Evolutionary conservation across 805 yeast genomes (phyloP).

Genomic region (Dipodascopsis tothii): DNA sequence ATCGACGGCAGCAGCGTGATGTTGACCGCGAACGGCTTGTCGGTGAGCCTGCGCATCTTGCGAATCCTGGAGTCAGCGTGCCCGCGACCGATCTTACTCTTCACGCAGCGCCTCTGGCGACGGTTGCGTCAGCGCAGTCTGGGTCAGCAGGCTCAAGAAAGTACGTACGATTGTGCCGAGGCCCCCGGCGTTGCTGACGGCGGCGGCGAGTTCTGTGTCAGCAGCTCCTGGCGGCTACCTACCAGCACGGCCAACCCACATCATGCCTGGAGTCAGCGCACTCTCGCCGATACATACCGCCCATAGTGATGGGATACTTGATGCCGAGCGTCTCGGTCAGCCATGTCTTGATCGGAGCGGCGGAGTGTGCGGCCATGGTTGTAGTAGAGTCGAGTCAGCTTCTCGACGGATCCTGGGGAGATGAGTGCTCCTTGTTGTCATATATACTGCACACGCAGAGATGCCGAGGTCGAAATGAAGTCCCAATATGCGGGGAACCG

Average conservation of each 20-base stretch:
- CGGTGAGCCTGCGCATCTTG: conserved; percentile 23
- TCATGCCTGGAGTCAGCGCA: conserved; percentile 19
- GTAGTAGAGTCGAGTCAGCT: no score
- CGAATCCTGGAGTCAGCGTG: conserved; percentile 9
- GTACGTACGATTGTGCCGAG: conserved; percentile 24
- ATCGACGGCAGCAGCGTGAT: conserved; percentile 31
- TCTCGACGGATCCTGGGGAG: no score
- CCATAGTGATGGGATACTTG: conserved; percentile 29
- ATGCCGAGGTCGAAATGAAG: no score
- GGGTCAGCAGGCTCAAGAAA: conserved; percentile 2
- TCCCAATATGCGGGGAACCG: no score
- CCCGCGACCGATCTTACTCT: conserved; percentile 15
- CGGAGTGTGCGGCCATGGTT: no score
- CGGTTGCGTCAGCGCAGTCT: conserved; percentile 29
- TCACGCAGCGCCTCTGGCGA: conserved; percentile 29
- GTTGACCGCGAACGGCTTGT: conserved; percentile 31
- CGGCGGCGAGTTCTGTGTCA: conserved; percentile 27
- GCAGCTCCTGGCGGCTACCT: not conserved
- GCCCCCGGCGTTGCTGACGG: conserved; percentile 32
- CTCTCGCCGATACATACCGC: conserved; percentile 20
- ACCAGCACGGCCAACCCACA: conserved; percentile 27
- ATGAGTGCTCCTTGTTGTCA: no score
- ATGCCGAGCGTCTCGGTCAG: conserved; percentile 31
- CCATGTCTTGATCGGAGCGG: conserved; percentile 26
- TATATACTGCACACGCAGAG: no score